Base-by-base conservation (phyloP, 768 basidiomycete species). In the Rhizopogon vesiculosus region DNA sequence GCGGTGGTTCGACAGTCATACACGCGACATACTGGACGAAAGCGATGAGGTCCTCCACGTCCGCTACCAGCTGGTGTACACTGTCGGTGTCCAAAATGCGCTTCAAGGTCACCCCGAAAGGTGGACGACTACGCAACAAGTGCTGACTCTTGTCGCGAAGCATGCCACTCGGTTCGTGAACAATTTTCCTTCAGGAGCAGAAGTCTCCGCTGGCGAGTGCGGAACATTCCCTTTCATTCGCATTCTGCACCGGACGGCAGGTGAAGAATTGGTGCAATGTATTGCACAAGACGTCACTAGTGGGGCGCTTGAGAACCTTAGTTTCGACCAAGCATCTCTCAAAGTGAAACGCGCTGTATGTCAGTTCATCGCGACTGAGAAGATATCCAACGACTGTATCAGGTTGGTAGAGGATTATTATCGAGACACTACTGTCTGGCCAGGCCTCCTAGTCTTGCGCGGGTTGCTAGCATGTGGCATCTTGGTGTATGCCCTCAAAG, bases 11-110 rank as follows among this genome's bases (percentile, higher is more conserved):
- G 42, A 61, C n/a, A 3, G n/a, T 22, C 48, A 56, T 31, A 65
- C 69, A 10, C 66, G 76, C 12, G 78, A 79, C 53, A 63, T 79
- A 33, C 57, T 79, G 8, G 78, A 79, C 53, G 78, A 79, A 60
- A 75, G 77, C 51, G 78, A 79, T 57, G 77, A 64, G 28, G 58
- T 69, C 18, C 64, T 74, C 8, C 66, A 74, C 18, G 66, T 72
- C 42, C 69, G 69, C 6, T 74, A 69, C 48, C 74, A 75, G 31
- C 53, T 75, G 16, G 60, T 73, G 1, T 76, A 75, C n/a, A 67
- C 74, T 5, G 57, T 68, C 5, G 76, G 76, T 10, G 22, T 45
- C 5, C 69, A 66, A 44, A 59, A 40, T 29, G 60, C 50, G 6
- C 38, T 75, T 5, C 59, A 73, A 45, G 70, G 65, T 7, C 61